Percentiles rank a stretch among this genome's conserved stretches.
Evolutionary conservation across 2,329 filamentous ascomycete species (phyloP).

Genomic region (Neopestalotiopsis sp.): DNA sequence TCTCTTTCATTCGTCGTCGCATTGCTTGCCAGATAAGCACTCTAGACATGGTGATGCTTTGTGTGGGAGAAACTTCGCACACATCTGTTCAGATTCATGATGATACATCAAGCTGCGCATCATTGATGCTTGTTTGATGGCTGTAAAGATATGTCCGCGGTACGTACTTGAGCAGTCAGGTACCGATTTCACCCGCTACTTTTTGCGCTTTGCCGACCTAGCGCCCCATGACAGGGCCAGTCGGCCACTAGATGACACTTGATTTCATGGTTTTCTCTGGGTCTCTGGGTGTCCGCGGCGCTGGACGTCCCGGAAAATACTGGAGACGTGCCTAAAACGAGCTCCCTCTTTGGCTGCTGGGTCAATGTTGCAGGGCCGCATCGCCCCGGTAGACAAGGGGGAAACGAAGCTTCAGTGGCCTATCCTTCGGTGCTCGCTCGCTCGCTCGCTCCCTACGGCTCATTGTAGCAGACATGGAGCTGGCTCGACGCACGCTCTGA

Average conservation of each 20-base stretch:
- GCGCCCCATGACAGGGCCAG: not conserved
- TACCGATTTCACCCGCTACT: too few relatives aligned
- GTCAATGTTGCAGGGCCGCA: not conserved
- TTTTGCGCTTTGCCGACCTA: conserved; percentile 7
- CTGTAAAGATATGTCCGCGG: too few relatives aligned
- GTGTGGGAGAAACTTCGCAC: too few relatives aligned
- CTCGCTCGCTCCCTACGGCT: not conserved
- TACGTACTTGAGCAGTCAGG: too few relatives aligned
- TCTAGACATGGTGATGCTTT: too few relatives aligned
- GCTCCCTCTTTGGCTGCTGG: not conserved
- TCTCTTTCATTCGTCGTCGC: too few relatives aligned
- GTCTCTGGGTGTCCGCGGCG: not conserved
- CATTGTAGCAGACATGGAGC: not conserved
- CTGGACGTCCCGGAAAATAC: not conserved
- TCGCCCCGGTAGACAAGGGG: not conserved
- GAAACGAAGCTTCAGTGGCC: not conserved
- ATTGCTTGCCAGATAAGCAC: too few relatives aligned
- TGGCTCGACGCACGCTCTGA: too few relatives aligned
- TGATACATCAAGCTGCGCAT: too few relatives aligned
- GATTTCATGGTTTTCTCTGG: not conserved
- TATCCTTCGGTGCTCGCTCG: not conserved
- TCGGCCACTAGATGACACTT: not conserved
- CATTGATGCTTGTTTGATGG: too few relatives aligned
- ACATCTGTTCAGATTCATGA: too few relatives aligned
- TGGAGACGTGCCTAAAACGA: not conserved